These are phyloP conservation scores for Komagataella populi DNA, from an alignment of 805 yeast species.

Conservation along the genomic window DNA sequence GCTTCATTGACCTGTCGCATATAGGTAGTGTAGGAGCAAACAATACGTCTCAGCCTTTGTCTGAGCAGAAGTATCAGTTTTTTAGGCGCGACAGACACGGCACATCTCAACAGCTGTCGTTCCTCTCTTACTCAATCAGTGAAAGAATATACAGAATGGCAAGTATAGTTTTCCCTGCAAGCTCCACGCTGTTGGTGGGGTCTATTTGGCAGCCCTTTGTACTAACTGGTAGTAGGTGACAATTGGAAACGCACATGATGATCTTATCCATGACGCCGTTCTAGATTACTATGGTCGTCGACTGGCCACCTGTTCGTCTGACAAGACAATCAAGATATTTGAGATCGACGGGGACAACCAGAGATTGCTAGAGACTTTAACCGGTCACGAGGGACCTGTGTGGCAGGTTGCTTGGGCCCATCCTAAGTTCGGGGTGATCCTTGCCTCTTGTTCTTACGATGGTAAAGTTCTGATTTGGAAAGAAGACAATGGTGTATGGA, in stretches of 20 bases:
- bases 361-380: slow-evolving; percentile 68
- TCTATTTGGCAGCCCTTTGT: too few relatives aligned
- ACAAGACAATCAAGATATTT: slow-evolving; percentile 88
- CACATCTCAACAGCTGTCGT: not conserved
- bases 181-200: not conserved
- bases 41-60: not conserved
- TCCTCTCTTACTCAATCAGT: not conserved
- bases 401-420: slow-evolving; percentile 99
- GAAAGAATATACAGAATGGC: not conserved
- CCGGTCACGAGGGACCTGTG: slow-evolving; percentile 96
- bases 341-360: slow-evolving; percentile 82
- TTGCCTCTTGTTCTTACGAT: slow-evolving; percentile 92
- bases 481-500: slow-evolving; percentile 84
- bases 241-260: slow-evolving; percentile 84
- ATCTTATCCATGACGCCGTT: slow-evolving; percentile 91
- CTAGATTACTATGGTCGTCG: slow-evolving; percentile 94
- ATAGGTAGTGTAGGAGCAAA: not conserved
- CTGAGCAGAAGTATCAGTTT: not conserved
- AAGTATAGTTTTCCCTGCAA: not conserved
- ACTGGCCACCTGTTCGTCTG: slow-evolving; percentile 92
- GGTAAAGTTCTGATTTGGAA: slow-evolving; percentile 93
- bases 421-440: slow-evolving; percentile 89
- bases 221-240: slow-evolving; percentile 38
- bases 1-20: not conserved
- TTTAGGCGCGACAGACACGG: not conserved